Percentiles rank a stretch among this genome's conserved stretches.
Evolutionary conservation across 2,329 filamentous ascomycete genomes (phyloP).

Genomic region (Xylariaceae sp.): DNA sequence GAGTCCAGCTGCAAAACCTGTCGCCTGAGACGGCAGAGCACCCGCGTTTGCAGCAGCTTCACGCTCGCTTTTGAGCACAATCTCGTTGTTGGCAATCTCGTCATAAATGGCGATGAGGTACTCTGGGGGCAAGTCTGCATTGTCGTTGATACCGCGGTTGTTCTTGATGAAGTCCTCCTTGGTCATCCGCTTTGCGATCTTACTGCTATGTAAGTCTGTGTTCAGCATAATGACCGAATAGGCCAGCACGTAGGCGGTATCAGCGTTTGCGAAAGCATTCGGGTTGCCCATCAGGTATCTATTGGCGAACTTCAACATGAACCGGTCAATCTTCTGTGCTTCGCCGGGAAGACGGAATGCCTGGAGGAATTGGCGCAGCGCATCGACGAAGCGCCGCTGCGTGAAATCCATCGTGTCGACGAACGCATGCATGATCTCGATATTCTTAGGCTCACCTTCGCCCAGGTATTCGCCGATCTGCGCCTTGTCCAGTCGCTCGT

Average conservation of each 20-base stretch:
- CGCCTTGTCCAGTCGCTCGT: conserved; percentile 83
- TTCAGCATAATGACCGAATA: conserved; percentile 98
- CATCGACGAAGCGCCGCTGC: conserved; percentile 87
- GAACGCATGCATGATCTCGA: conserved; percentile 97
- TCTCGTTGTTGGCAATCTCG: conserved; percentile 86
- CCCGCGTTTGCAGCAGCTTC: conserved; percentile 81
- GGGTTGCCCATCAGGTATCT: conserved; percentile 92
- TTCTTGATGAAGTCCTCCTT: conserved; percentile 99
- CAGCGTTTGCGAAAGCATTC: conserved; percentile 95
- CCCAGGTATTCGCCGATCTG: conserved; percentile 92
- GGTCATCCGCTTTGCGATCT: conserved; percentile 81
- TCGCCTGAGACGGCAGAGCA: conserved; percentile 49
- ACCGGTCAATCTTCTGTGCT: conserved; percentile 97
- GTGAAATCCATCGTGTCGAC: conserved; percentile 93
- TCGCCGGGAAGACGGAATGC: conserved; percentile 93
- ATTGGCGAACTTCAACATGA: conserved; percentile 98
- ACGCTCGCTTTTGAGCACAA: conserved; percentile 87
- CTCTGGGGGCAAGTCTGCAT: conserved; percentile 84
- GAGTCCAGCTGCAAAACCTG: conserved; percentile 72
- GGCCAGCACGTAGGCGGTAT: conserved; percentile 91
- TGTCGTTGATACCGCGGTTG: conserved; percentile 97
- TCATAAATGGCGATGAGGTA: conserved; percentile 88
- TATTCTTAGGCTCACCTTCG: conserved; percentile 87
- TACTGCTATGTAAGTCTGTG: conserved; percentile 87
- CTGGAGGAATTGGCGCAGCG: conserved; percentile 85